Percentiles rank a stretch among this genome's conserved stretches.
Conservation (phyloP, 164 flowering plant genomes). For the Annona squamosa region DNA sequence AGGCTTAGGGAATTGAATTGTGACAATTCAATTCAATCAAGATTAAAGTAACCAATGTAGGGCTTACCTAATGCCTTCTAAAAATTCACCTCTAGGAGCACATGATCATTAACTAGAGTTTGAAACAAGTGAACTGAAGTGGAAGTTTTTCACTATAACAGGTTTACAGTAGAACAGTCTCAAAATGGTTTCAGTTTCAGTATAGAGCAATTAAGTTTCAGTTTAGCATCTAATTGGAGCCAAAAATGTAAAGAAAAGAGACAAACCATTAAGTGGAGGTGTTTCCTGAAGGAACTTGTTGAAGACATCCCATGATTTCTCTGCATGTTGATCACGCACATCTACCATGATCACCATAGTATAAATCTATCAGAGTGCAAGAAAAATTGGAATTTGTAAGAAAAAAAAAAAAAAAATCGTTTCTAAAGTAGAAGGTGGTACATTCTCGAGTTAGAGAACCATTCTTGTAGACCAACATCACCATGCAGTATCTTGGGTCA, state of each 20-base stretch:
- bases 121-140: neutral
- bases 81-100: neutral
- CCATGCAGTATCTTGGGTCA: constrained; percentile 73
- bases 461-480: constrained; percentile 86
- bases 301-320: constrained; percentile 83
- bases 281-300: constrained; percentile 57
- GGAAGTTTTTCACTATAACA: neutral
- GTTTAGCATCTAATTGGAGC: neutral
- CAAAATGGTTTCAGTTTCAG: no score
- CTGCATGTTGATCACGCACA: constrained; percentile 64
- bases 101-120: neutral
- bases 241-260: neutral
- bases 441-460: constrained; percentile 98
- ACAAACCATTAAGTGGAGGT: constrained; percentile 73
- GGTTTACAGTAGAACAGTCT: no score
- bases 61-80: no score
- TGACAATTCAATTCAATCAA: neutral
- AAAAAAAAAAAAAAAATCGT: neutral
- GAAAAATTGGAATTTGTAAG: neutral
- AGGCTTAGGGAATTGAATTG: neutral
- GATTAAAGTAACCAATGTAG: neutral
- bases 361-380: neutral
- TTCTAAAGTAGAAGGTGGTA: constrained; percentile 8
- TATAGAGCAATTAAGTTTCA: neutral
- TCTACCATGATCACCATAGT: constrained; percentile 39